Base-by-base conservation (phyloP, 495 filamentous ascomycete genomes). In the Pyrenula massariospora region DNA sequence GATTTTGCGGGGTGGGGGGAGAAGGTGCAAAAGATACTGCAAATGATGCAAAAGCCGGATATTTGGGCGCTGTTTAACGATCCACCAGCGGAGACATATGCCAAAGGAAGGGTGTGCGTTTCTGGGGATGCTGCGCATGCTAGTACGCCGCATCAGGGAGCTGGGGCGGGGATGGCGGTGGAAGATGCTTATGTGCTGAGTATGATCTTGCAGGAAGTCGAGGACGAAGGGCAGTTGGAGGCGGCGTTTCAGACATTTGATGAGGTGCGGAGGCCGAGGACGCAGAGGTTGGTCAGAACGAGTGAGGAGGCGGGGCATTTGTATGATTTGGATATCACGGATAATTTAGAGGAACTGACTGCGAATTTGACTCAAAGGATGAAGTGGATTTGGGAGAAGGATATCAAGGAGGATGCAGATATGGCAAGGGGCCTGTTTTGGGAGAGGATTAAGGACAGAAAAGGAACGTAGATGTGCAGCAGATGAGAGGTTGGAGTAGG, bases 71-170 rank as follows among this genome's bases (percentile, higher is more conserved):
- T 88, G n/a, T 86, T 84, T 65, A 75, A 87, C 36, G 75, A 83
- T 51, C 77, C 76, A 0, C 76, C 77, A 10, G 72, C 78, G 10
- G 71, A 74, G 1, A 79, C 73, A 1, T 88, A 79, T 57, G 71
- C 68, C 54, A 75, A 74, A 25, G 77, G 75, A 1, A 70, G 75
- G 0, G 60, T 87, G 0, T 79, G 77, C 3, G 69, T 88, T 1
- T 66, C 86, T 0, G 85, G 86, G 1, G 85, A 88, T 59, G 84
- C 85, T 0, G 85, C 85, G 0, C 86, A 89, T 58, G 84, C 85
- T 0, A 76, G 77, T 0, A 86, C 84, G 1, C 86, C 85, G 0
- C 84, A 87, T 61, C 83, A 87, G 58, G 85, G 84, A 8, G 73
- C 84, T 1, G 85, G 85, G 0, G 84, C 84, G 0, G 84, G 85